phyloP scores from a whole-genome alignment of 768 basidiomycete genomes.

The Tulasnella sp. region DNA sequence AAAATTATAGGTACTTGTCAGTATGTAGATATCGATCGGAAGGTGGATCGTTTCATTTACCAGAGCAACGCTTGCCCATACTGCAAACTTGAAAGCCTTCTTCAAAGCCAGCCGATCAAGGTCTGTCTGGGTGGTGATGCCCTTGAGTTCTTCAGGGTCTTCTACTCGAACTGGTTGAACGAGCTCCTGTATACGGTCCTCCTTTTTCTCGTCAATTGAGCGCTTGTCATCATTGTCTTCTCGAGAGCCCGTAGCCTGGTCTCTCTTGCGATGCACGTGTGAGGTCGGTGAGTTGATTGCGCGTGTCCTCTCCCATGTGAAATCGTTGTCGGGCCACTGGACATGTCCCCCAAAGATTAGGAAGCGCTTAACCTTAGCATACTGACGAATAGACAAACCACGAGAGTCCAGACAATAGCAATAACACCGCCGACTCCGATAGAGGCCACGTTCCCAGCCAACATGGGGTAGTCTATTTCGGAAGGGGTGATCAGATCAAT shows the following conservation, averaged over 20 bases:
- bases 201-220: constrained; percentile 24
- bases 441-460: constrained; percentile 80
- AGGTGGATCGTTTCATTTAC: constrained; percentile 28
- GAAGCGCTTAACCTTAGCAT: too few species aligned
- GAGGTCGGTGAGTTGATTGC: constrained; percentile 48
- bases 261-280: constrained; percentile 5
- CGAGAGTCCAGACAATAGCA: constrained; percentile 47
- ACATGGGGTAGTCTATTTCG: constrained; percentile 57
- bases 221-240: constrained; percentile 25
- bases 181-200: constrained; percentile 21
- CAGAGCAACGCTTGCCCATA: constrained; percentile 55
- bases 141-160: constrained; percentile 16
- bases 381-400: constrained; percentile 38
- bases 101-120: constrained; percentile 53
- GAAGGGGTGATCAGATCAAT: too few species aligned
- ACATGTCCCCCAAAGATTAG: too few species aligned
- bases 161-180: not conserved
- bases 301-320: constrained; percentile 69
- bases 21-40: constrained; percentile 19
- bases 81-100: constrained; percentile 73
- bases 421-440: constrained; percentile 74
- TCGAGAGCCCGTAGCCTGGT: not conserved
- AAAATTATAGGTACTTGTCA: constrained; percentile 11
- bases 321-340: constrained; percentile 64
- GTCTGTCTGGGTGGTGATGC: constrained; percentile 35